Evolutionary conservation across 1,284 basidiomycete genomes (phyloP), one percentile per base, ranked within the genome.

Genomic region (Trichosporon faecale): DNA sequence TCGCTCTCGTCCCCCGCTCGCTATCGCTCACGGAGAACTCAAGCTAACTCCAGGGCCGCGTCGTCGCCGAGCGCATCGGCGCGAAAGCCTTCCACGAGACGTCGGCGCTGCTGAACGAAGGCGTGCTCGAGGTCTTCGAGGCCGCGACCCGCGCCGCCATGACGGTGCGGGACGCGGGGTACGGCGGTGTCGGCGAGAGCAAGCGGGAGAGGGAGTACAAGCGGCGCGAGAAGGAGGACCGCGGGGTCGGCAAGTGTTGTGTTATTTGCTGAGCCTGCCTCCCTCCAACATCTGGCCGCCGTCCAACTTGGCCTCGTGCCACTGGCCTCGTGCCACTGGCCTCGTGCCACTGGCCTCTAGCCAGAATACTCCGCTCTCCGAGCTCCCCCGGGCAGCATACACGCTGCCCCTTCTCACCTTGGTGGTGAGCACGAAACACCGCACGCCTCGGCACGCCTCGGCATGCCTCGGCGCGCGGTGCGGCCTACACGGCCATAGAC

Each of bases 41-140:
- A n/a, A n/a, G n/a, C n/a, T n/a, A n/a, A n/a, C n/a, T 11, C 23
- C 67, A 92, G 85, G 94, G 91, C 37, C 90, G 92, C 84, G 86
- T 88, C 63, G 90, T 93, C 18, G 92, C 93, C 6, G 86, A 87
- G 57, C 87, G 86, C 44, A 95, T 96, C 75, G 92, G 93, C 46
- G 95, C 95, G 25, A 88, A 93, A 31, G 91, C 89, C 55, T 98
- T 96, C 86, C 93, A 93, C 83, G 95, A 97, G 82, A 97, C 94
- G 78, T 94, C 91, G 2, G 91, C 95, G 25, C 86, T 97, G 66
- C 90, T 90, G 81, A 95, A 95, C 76, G 90, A 94, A 82, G 95
- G 95, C 63, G 95, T 97, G 14, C 95, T 97, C 83, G 91, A 94
- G 75, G 92, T 97, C 46, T 98, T 97, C 75, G 95, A 98, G 85